Conservation (phyloP, 257 asterid genomes). For the Henckelia pumila region DNA sequence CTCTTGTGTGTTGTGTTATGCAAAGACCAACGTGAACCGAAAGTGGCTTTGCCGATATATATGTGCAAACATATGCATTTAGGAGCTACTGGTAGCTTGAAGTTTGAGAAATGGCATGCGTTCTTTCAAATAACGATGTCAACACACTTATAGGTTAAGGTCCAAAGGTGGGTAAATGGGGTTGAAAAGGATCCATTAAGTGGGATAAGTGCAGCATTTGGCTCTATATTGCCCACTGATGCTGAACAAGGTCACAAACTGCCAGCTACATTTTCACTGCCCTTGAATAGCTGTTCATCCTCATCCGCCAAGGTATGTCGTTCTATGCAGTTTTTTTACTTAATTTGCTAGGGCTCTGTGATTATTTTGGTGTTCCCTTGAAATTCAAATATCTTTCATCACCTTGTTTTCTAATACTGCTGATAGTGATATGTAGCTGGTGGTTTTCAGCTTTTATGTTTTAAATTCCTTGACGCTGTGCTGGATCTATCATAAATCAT, state of each 20-base stretch:
- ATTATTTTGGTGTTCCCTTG: background rate
- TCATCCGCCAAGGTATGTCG: constrained; percentile 56
- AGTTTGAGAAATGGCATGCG: too few relatives aligned
- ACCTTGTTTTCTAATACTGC: background rate
- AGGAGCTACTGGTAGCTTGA: background rate
- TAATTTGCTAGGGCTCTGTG: constrained; percentile 4
- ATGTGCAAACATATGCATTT: too few relatives aligned
- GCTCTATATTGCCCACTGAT: constrained; percentile 60
- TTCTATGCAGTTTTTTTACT: constrained; percentile 1
- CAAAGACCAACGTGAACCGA: background rate
- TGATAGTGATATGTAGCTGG: background rate
- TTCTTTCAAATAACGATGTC: background rate
- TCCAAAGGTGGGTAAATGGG: constrained; percentile 62
- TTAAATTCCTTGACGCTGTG: constrained; percentile 1
- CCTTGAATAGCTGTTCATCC: constrained; percentile 59
- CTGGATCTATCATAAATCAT: background rate
- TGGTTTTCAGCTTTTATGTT: constrained; percentile 3
- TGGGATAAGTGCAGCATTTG: constrained; percentile 78
- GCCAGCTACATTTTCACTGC: constrained; percentile 49
- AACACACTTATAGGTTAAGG: constrained; percentile 48
- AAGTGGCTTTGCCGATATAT: background rate
- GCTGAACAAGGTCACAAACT: constrained; percentile 43
- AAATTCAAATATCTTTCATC: background rate
- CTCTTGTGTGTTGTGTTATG: background rate
- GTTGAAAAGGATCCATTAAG: constrained; percentile 49